Evolutionary conservation across 179 eudicot genomes (phyloP), one percentile per base, ranked within the genome.

Genomic region (Gypsophila paniculata): DNA sequence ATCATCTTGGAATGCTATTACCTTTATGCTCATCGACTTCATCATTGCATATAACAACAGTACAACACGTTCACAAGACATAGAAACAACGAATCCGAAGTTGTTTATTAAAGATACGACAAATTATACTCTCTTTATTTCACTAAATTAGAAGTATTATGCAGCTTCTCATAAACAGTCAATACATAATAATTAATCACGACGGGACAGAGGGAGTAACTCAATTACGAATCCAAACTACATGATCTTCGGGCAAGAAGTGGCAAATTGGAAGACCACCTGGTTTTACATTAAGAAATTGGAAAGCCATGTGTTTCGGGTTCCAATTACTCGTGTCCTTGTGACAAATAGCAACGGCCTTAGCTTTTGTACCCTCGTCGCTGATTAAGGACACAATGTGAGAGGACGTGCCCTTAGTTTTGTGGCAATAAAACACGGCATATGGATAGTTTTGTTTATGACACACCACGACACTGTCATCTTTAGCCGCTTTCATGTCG

Each of bases 401-500:
- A 0, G 96, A 82, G n/a, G 74, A 82, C 3, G 90, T 81, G 42
- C 72, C 72, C 55, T n/a, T 58, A 6, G 87, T 77, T 75, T 79
- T 78, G 77, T 91, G 92, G 78, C 97, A 89, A 59, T 89, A 91
- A 39, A 84, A 89, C 71, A 89, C 92, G 0, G 88, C 83, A 48
- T 89, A 91, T 0, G 87, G 79, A 12, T 87, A 87, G 57, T 79
- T 78, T 69, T 83, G 82, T 69, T 79, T 86, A 80, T 91, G 97
- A 80, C 97, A 89, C 11, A 81, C 89, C 57, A 82, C 81, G 4
- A 19, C 59, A 61, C 82, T 74, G 29, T 75, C 77, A 0, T 77
- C 78, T 13, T 53, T 70, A 0, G 66, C 71, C 68, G 71, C 26
- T 64, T 75, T 79, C 60, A 67, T 80, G 17, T 76, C 78, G 26